Base-by-base conservation (phyloP, 768 basidiomycete genomes). In the Xerocomus brunneocitrinus region DNA sequence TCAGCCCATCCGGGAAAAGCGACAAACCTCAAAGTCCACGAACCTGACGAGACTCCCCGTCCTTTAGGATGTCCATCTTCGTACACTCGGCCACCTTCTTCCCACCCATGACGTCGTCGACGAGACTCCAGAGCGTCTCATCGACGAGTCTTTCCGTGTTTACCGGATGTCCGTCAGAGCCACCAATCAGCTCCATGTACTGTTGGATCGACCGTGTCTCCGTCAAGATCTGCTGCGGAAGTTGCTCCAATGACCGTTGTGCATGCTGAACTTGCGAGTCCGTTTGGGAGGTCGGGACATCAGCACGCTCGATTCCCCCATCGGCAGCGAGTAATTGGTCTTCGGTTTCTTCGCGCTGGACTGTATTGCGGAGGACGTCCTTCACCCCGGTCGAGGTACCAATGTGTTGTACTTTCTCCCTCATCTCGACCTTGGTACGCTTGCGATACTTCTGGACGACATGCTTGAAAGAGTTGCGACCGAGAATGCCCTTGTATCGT, bases 401-500 rank as follows among this genome's bases (percentile, higher is more conserved):
- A 8, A 43, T 46, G 16, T 14, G 52, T 34, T 60, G 51, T 4
- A 39, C 50, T 12, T 56, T 57, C 53, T 56, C 60, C 8, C n/a
- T 58, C 50, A 56, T 19, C 49, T 61, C 55, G 40, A 47, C 46
- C 44, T 47, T 54, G 39, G 49, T 55, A n/a, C 65, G 68, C 57
- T 65, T 60, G 50, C 71, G 71, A 61, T 81, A 82, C 47, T 67
- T 70, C 53, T 70, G 74, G n/a, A 81, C 73, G 3, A 76, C 77
- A 12, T 65, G 70, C 30, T 73, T 72, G 57, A 83, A 77, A 1
- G 71, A 63, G 28, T 68, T 73, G 0, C 78, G 73, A 39, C 75
- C 76, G 24, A 87, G 67, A 0, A 76, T 78, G 16, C 65, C 72
- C 59, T 85, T 82, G 66, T 89, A 90, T n/a, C 79, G 76, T 5